phyloP scores from a whole-genome alignment of 2,329 filamentous ascomycete species.

The Nigrograna mackinnonii region DNA sequence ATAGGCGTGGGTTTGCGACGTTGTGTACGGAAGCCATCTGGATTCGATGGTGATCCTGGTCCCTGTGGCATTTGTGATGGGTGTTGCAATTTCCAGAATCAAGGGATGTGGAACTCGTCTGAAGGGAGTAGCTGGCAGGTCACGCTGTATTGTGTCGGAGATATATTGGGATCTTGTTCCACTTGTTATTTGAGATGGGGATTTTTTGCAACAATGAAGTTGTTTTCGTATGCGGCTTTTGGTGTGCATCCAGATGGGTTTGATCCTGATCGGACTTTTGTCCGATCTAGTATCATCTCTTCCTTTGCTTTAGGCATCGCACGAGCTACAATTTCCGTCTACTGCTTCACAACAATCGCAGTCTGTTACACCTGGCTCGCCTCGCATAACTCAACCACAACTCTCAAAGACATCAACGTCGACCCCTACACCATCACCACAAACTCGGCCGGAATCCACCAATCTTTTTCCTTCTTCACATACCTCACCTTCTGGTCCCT shows the following conservation, averaged over 20 bases:
- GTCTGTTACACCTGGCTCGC: conserved; percentile 65
- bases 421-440: conserved; percentile 60
- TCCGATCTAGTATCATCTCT: conserved; percentile 77
- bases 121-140: too few species aligned
- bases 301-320: conserved; percentile 63
- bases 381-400: conserved; percentile 16
- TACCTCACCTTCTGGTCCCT: conserved; percentile 79
- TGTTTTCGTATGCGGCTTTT: conserved; percentile 19
- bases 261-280: conserved; percentile 63
- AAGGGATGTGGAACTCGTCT: too few species aligned
- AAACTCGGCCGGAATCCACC: conserved; percentile 60
- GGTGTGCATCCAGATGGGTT: conserved; percentile 25
- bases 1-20: too few species aligned
- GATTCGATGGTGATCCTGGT: too few species aligned
- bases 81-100: too few species aligned
- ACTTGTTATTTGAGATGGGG: too few species aligned
- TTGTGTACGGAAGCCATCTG: too few species aligned
- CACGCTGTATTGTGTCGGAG: too few species aligned
- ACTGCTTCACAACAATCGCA: conserved; percentile 70
- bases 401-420: conserved; percentile 28
- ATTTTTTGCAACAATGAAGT: conserved; percentile 1
- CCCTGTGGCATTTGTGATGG: too few species aligned
- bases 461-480: conserved; percentile 79
- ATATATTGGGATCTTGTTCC: too few species aligned
- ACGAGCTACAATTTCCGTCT: conserved; percentile 58